Evolutionary conservation across 2,329 filamentous ascomycete species (phyloP), one percentile per base, ranked within the genome.

Genomic region (Dactylellina haptotyla): DNA sequence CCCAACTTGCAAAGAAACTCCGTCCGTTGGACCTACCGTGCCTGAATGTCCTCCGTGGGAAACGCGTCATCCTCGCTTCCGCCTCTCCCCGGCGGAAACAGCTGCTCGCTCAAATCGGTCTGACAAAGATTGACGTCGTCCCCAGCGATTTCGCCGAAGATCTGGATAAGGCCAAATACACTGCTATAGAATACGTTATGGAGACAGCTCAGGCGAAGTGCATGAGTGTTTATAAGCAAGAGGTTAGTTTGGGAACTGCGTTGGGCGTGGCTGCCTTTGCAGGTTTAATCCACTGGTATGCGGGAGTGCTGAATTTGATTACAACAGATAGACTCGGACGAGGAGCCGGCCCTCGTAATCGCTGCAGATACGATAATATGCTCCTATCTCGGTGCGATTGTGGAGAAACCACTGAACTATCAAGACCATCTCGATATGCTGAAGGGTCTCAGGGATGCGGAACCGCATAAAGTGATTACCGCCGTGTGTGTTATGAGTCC

Each of bases 361-460:
- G 89, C 93, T 0, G 94, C 94, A 34, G 94, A 98, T 80, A 98
- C 95, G 0, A 85, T 99, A 64, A 91, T 99, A 75, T 90, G 95
- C 12, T 89, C 88, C 8, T 85, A 87, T 9, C 83, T 86, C 41
- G 93, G 93, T 0, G 84, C 86, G 58, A 92, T 99, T 59, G 83
- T 99, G 1, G 95, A 99, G 84, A 99, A 99, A 83, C 95, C 95
- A 9, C 85, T 89, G 59, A 91, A 84, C 75, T 91, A 94, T 81
- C 87, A 86, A 4, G 89, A 96, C 43, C 95, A 99, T 81, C 83
- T 93, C 46, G 83, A 86, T 28, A 98, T 96, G 91, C 84, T 99
- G 75, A 90, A 89, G 80, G 86, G 87, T 80, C 83, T 99, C 79
- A 85, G 95, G 43, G 92, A 97, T 82, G 88, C 88, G 48, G 84